Evolutionary conservation across 306 rosid species (phyloP), one percentile per base, ranked within the genome.

Genomic region (Alnus rubra): DNA sequence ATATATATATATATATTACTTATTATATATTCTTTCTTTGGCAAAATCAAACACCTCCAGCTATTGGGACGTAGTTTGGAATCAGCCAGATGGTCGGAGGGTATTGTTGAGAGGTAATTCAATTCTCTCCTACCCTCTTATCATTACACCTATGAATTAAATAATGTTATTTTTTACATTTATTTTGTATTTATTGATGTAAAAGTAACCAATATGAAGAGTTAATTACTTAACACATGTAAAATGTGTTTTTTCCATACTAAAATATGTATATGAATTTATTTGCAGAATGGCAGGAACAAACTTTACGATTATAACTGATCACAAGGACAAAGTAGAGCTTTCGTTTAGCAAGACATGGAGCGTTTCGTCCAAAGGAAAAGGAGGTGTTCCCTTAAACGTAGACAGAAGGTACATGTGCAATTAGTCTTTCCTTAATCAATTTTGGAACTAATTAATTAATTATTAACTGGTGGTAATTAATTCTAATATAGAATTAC

Each of bases 31-130:
- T 8, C 12, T 23, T 23, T 23, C 33, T 28, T 59, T 28, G 65
- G 33, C 37, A 59, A 59, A 55, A 58, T 53, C 9, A 3, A 59
- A 28, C 37, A 59, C 37, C 5, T 42, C 18, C 35, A 94, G 98
- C 80, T 94, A 94, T 76, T 81, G 88, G 63, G 96, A 94, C 60
- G 83, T 86, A 14, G 91, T 79, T 49, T 90, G 98, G 92, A 91
- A 86, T 69, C 48, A 42, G 23, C 87, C 77, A 7, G 83, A 49
- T 39, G 53, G 67, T 5, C 5, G 0, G 65, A 59, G 1, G 70
- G n/a, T 23, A 4, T 0, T 2, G 51, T 73, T 31, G 82, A 87
- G 76, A 90, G 85, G 98, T 91, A 83, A 15, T 9, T 5, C 54
- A 9, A 62, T 16, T 13, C 16, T 31, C 56, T 74, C 19, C 3